phyloP scores from a whole-genome alignment of 148 eudicot genomes.

The Arctostaphylos glauca region DNA sequence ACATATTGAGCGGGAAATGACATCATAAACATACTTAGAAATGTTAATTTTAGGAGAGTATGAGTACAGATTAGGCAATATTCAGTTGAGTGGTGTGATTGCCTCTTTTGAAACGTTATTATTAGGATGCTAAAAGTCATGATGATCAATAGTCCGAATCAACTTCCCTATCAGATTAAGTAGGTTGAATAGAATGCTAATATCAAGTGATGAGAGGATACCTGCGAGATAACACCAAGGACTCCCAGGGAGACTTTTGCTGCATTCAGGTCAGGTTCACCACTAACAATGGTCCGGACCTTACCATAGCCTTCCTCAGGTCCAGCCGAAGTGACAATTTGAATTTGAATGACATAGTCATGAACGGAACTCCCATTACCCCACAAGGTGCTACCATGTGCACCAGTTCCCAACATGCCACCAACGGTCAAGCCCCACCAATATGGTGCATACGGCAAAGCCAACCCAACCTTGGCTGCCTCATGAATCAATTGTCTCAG shows the following conservation, averaged over 20 bases:
- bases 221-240: conserved; percentile 87
- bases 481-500: conserved; percentile 50
- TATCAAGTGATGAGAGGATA: background rate
- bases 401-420: conserved; percentile 71
- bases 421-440: conserved; percentile 86
- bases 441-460: conserved; percentile 65
- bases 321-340: conserved; percentile 55
- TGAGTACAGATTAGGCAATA: background rate
- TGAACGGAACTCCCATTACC: conserved; percentile 68
- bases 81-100: background rate
- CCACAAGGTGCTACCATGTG: conserved; percentile 81
- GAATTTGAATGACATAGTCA: conserved; percentile 52
- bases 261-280: conserved; percentile 51
- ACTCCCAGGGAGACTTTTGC: conserved; percentile 79
- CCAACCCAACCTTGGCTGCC: conserved; percentile 52
- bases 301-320: conserved; percentile 39
- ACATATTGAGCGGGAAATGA: background rate
- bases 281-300: conserved; percentile 30
- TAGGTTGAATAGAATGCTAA: background rate
- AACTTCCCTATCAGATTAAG: no score
- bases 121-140: background rate
- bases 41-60: background rate
- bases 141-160: background rate
- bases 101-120: background rate
- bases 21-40: background rate